Evolutionary conservation across 768 basidiomycete genomes (phyloP).

Genomic region (Hericium erinaceus): DNA sequence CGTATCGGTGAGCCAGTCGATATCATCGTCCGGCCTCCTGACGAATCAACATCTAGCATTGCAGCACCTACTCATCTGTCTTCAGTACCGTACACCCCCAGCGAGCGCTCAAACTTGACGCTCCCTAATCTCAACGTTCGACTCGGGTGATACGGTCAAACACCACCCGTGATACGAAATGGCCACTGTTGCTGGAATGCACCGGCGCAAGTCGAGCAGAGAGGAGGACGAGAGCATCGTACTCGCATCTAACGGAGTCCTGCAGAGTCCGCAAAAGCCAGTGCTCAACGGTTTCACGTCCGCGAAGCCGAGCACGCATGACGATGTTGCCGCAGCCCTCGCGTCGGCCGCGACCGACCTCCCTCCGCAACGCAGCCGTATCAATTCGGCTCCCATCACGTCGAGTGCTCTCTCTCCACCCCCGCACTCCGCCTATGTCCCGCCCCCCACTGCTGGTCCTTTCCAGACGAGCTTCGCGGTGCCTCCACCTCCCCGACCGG

Average conservation of each 20-base stretch:
- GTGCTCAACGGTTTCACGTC: neutral
- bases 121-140: too few relatives aligned
- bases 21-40: too few relatives aligned
- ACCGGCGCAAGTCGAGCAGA: constrained; percentile 28
- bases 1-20: neutral
- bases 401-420: constrained; percentile 8
- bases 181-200: constrained; percentile 10
- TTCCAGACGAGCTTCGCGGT: constrained; percentile 26
- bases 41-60: neutral
- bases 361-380: constrained; percentile 8
- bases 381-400: constrained; percentile 10
- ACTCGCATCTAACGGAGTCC: constrained; percentile 8
- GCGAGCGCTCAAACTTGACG: too few relatives aligned
- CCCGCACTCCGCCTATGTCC: constrained; percentile 18
- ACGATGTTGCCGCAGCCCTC: too few relatives aligned
- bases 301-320: too few relatives aligned
- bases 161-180: neutral
- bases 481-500: constrained; percentile 16
- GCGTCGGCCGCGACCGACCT: neutral
- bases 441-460: constrained; percentile 16
- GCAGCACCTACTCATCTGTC: neutral
- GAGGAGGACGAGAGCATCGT: constrained; percentile 24
- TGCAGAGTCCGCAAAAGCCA: constrained; percentile 1
- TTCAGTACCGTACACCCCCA: too few relatives aligned
- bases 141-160: too few relatives aligned